phyloP scores from a whole-genome alignment of 2,329 filamentous ascomycete genomes.

The Diaporthe vexans region DNA sequence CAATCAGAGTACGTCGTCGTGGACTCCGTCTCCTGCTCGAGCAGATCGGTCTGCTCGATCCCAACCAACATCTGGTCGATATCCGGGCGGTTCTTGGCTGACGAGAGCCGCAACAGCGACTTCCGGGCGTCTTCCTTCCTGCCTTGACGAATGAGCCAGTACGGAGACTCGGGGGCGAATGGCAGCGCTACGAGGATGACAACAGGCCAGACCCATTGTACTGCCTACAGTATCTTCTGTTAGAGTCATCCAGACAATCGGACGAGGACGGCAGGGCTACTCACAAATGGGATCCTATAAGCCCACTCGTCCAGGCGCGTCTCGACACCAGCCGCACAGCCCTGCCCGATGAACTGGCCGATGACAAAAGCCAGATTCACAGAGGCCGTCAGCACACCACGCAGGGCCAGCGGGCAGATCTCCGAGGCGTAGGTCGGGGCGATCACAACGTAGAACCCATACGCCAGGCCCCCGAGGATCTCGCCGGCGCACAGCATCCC shows the following conservation, averaged over 20 bases:
- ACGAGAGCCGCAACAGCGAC: slow-evolving; percentile 51
- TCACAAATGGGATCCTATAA: slow-evolving; percentile 54
- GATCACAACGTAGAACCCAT: slow-evolving; percentile 51
- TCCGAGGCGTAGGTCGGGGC: slow-evolving; percentile 55
- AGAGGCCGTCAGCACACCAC: slow-evolving; percentile 49
- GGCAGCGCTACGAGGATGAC: slow-evolving; percentile 49
- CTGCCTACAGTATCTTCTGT: neutral
- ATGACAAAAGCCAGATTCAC: slow-evolving; percentile 32
- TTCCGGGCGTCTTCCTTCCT: slow-evolving; percentile 51
- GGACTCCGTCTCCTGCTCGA: slow-evolving; percentile 59
- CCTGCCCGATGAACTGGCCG: slow-evolving; percentile 57
- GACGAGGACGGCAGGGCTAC: neutral
- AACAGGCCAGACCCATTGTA: slow-evolving; percentile 59
- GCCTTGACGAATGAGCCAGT: slow-evolving; percentile 57
- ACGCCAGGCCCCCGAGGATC: slow-evolving; percentile 53
- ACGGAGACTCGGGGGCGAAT: slow-evolving; percentile 60
- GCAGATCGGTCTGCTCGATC: slow-evolving; percentile 67
- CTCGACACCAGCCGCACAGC: slow-evolving; percentile 49
- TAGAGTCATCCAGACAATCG: accelerated
- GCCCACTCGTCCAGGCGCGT: slow-evolving; percentile 53
- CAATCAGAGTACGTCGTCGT: slow-evolving; percentile 64
- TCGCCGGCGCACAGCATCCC: slow-evolving; percentile 50
- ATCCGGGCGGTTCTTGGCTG: slow-evolving; percentile 52
- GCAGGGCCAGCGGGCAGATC: slow-evolving; percentile 48
- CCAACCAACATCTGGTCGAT: slow-evolving; percentile 64